Evolutionary conservation across 2,329 filamentous ascomycete species (phyloP), one percentile per base, ranked within the genome.

Genomic region (Penicillium sp.): DNA sequence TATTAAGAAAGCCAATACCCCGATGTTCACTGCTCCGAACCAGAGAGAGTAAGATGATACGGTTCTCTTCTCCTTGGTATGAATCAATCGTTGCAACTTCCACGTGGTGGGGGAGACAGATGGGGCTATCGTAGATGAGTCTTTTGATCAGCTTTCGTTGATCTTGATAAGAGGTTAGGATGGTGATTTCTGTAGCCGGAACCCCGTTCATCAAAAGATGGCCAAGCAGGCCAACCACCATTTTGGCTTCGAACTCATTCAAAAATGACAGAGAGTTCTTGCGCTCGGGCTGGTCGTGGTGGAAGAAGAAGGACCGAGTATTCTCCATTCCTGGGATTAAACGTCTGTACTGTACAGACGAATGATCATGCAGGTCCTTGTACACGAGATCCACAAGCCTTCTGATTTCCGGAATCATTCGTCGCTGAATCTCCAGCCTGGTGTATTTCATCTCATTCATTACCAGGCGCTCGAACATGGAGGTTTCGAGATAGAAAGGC

Each of bases 31-130:
- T 88, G 59, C 87, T 92, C 42, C 92, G 83, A 3, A 94, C 91
- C 0, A 96, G 77, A 0, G 92, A 96, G 0, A 96, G 76, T 2
- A 96, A 69, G 9, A 97, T 80, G 8, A 96, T 79, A 22, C 92
- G 89, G 58, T 96, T 96, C 68, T 96, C 91, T 64, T 96, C 91
- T 11, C 92, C 92, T 70, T 96, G 92, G 66, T 93, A 96, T 0
- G 89, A 90, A 66, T 96, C 92, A 0, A 97, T 90, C 0, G 92
- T 96, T 32, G 85, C 83, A 1, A 96, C 87, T 2, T 87, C 87
- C 62, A 72, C 70, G 4, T 65, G 58, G n/a, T 70, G 13, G 61
- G 52, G 77, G 16, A 9, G 11, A 36, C 8, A 5, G 7, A 7
- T 72, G 43, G 86, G 74, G 47, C 47, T 4, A 6, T 18, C 79